phyloP scores from a whole-genome alignment of 1,284 basidiomycete genomes.

The Acaromyces ingoldii region DNA sequence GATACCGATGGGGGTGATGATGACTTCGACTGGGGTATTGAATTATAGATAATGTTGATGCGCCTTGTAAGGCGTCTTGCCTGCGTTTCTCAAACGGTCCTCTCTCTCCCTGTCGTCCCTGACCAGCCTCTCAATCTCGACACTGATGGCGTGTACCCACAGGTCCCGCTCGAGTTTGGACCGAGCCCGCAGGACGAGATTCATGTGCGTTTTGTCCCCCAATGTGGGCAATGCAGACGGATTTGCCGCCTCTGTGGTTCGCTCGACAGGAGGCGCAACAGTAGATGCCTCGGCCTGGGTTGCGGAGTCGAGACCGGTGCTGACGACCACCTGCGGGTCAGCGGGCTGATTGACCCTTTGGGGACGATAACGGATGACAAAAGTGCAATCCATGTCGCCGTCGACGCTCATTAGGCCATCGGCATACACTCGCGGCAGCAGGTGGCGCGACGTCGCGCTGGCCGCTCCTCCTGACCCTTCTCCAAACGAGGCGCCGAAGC shows the following conservation, averaged over 20 bases:
- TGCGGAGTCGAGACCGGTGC: not conserved
- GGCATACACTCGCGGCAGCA: constrained; percentile 40
- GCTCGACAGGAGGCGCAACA: no score
- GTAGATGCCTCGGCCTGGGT: not conserved
- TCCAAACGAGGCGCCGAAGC: constrained; percentile 4
- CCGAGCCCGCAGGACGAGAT: constrained; percentile 66
- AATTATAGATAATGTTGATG: not conserved
- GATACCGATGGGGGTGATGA: no score
- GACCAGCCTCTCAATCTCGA: constrained; percentile 70
- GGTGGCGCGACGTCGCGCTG: constrained; percentile 10
- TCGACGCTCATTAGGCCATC: constrained; percentile 43
- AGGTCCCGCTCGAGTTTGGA: constrained; percentile 74
- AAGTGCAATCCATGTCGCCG: constrained; percentile 49
- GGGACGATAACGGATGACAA: constrained; percentile 44
- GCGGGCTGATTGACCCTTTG: constrained; percentile 19
- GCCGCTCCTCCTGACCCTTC: constrained; percentile 9
- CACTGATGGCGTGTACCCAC: constrained; percentile 79
- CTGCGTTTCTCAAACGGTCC: constrained; percentile 34
- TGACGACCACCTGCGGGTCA: constrained; percentile 1
- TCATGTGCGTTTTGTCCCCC: constrained; percentile 60
- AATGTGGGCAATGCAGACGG: constrained; percentile 56
- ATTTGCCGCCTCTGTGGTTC: constrained; percentile 1
- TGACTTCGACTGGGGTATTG: no score
- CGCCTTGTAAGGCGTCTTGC: constrained; percentile 12
- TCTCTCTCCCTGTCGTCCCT: constrained; percentile 47